These are phyloP conservation scores for Xylariales sp. DNA, from an alignment of 2,329 filamentous ascomycete species.

Conservation along the genomic window DNA sequence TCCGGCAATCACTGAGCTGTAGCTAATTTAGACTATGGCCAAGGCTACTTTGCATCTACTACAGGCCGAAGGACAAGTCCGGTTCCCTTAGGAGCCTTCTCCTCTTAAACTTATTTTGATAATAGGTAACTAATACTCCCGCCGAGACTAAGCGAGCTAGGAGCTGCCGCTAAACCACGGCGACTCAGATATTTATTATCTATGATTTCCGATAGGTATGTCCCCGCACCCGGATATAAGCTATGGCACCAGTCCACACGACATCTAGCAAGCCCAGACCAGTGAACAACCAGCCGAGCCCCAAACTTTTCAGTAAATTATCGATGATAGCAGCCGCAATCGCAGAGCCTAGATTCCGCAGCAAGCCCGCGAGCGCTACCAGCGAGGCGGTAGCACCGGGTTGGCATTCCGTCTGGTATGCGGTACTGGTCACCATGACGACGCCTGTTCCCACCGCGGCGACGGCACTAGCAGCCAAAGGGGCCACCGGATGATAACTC, in stretches of 20 bases:
- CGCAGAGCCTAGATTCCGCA: slow-evolving; percentile 55
- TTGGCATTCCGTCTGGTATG: slow-evolving; percentile 56
- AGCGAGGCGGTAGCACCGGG: slow-evolving; percentile 54
- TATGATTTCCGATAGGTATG: slow-evolving; percentile 25
- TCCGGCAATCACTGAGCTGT: no score
- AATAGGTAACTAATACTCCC: no score
- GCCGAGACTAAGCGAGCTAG: no score
- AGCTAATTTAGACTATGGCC: no score
- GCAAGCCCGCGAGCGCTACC: slow-evolving; percentile 55
- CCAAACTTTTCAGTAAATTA: slow-evolving; percentile 50
- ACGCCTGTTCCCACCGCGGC: slow-evolving; percentile 54
- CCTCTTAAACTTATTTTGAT: no score
- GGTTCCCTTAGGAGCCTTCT: no score
- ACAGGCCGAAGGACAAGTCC: no score
- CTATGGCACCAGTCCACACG: slow-evolving; percentile 19
- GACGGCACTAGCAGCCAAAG: slow-evolving; percentile 46
- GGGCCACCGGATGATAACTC: slow-evolving; percentile 46
- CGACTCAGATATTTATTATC: background rate
- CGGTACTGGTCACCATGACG: slow-evolving; percentile 56
- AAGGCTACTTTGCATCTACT: no score
- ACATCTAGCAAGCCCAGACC: slow-evolving; percentile 52
- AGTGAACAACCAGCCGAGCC: slow-evolving; percentile 55
- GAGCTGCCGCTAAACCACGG: no score
- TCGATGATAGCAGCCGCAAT: slow-evolving; percentile 54
- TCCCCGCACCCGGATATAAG: slow-evolving; percentile 26